phyloP scores from a whole-genome alignment of 192 early-diverging fungal genomes.

The Chytriomyces sp. region DNA sequence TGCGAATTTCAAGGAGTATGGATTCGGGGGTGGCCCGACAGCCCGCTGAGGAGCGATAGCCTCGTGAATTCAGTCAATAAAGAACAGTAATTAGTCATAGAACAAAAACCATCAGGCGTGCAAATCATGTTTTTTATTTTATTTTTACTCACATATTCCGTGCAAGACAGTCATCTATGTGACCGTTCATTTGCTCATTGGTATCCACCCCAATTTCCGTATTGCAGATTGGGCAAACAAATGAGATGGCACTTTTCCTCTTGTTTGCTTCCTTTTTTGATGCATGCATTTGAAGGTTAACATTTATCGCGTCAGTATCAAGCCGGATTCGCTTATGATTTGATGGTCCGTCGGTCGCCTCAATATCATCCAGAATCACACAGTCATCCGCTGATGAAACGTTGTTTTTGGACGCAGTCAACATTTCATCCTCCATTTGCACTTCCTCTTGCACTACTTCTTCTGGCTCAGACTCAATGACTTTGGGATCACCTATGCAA shows the following conservation, averaged over 20 bases:
- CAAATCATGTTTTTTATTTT: not conserved
- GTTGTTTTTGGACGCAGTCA: not conserved
- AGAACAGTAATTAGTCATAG: no score
- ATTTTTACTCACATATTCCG: not conserved
- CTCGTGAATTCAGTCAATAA: no score
- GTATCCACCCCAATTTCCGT: conserved; percentile 3
- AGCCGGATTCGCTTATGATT: not conserved
- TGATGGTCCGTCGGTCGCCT: not conserved
- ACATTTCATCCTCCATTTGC: not conserved
- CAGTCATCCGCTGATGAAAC: not conserved
- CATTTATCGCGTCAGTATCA: not conserved
- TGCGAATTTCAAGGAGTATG: no score
- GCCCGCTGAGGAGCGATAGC: no score
- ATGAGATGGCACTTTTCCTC: not conserved
- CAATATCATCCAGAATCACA: not conserved
- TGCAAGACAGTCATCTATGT: conserved; percentile 20
- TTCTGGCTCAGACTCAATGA: not conserved
- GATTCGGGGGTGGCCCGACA: no score
- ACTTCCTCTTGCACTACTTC: not conserved
- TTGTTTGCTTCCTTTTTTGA: not conserved
- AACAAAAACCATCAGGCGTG: not conserved
- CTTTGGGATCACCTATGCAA: not conserved
- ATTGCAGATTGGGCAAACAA: conserved; percentile 28
- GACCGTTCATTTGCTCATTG: conserved; percentile 23
- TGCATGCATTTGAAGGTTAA: not conserved